Conservation (phyloP, 331 rosid species). For the Telfairia occidentalis region DNA sequence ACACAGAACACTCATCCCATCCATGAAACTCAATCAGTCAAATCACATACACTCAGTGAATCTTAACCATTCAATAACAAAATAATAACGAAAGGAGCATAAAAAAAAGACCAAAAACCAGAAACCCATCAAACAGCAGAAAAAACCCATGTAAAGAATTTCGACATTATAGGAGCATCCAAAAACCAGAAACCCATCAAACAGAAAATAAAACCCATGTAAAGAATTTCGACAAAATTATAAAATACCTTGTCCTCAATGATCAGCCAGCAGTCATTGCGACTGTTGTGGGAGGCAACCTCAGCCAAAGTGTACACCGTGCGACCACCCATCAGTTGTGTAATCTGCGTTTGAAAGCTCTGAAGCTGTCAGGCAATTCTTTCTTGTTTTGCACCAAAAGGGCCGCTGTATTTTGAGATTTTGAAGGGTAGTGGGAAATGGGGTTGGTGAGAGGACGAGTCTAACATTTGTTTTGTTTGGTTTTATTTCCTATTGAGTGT, state of each 20-base stretch:
- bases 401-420: neutral
- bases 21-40: neutral
- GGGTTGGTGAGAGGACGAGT: conserved; percentile 2
- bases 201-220: neutral
- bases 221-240: neutral
- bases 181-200: neutral
- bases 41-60: neutral
- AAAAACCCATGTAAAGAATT: neutral
- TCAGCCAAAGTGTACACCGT: conserved; percentile 5
- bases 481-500: neutral
- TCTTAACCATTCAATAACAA: neutral
- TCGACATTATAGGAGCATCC: neutral
- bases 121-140: neutral
- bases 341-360: neutral
- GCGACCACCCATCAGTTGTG: conserved; percentile 4
- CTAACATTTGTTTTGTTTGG: neutral
- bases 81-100: neutral
- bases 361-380: neutral
- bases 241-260: conserved; percentile 14
- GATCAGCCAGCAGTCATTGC: conserved; percentile 16
- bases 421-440: neutral
- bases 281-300: conserved; percentile 11
- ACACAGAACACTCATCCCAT: neutral
- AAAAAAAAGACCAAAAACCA: neutral
- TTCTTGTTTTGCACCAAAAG: neutral